Evolutionary conservation across 2,329 filamentous ascomycete genomes (phyloP).

Genomic region (Endothia cerciana): DNA sequence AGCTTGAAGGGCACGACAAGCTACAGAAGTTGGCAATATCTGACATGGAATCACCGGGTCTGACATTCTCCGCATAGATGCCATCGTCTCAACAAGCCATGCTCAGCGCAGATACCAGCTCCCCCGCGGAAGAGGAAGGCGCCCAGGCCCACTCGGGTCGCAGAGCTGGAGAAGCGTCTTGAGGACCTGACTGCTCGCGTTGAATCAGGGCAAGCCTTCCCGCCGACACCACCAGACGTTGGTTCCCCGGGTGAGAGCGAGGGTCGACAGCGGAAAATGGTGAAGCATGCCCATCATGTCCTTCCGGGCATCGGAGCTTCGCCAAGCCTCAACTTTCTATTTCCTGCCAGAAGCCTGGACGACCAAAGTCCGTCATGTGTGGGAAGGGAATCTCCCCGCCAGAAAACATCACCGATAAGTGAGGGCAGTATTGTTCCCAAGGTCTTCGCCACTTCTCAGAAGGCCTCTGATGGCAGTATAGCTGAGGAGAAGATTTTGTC

Average conservation of each 20-base stretch:
- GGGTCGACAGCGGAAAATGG: neutral
- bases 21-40: neutral
- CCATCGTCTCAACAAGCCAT: slow-evolving; percentile 51
- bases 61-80: slow-evolving; percentile 42
- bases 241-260: slow-evolving; percentile 8
- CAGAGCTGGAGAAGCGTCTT: slow-evolving; percentile 54
- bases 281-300: neutral
- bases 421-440: neutral
- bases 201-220: slow-evolving; percentile 34
- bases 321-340: slow-evolving; percentile 5
- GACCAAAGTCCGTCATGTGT: neutral
- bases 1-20: no score
- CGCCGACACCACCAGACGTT: slow-evolving; percentile 30
- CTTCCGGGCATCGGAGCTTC: neutral
- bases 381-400: neutral
- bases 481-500: neutral
- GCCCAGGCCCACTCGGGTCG: slow-evolving; percentile 52
- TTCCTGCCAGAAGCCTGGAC: neutral
- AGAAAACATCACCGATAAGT: neutral
- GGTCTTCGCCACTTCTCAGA: neutral
- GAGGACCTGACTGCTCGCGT: slow-evolving; percentile 54
- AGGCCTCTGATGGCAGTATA: neutral
- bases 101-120: slow-evolving; percentile 51
- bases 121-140: slow-evolving; percentile 52
- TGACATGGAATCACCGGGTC: neutral